A percentile compares a stretch with the other conserved stretches of the same genome.
These are phyloP conservation scores for Saturnispora diversa DNA, from an alignment of 805 yeast genomes.

Conservation along the genomic window DNA sequence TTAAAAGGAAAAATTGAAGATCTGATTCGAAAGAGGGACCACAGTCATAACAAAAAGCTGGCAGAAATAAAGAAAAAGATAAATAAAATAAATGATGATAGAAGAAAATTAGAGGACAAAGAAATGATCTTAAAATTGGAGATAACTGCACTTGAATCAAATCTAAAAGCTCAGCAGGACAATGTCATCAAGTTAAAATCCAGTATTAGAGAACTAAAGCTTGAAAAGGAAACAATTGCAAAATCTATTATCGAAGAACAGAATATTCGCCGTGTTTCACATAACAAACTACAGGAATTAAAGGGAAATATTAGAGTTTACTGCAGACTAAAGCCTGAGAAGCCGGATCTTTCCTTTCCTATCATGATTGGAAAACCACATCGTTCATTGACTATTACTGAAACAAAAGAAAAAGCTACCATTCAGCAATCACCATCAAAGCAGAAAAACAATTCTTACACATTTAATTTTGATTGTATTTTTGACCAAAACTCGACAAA, in stretches of 20 bases:
- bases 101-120: no score
- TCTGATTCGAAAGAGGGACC: no score
- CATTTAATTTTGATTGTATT: slow-evolving; percentile 70
- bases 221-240: slow-evolving; percentile 24
- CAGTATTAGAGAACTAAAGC: slow-evolving; percentile 5
- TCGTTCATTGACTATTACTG: slow-evolving; percentile 25
- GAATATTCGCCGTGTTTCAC: slow-evolving; percentile 47
- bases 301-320: slow-evolving; percentile 90
- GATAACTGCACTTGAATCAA: no score
- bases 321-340: slow-evolving; percentile 71
- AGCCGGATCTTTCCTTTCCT: slow-evolving; percentile 11
- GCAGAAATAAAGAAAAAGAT: no score
- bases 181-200: neutral
- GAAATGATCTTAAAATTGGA: no score
- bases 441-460: slow-evolving; percentile 21
- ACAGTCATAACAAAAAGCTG: no score
- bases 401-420: slow-evolving; percentile 14
- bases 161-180: no score
- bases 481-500: slow-evolving; percentile 52
- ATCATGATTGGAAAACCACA: slow-evolving; percentile 11
- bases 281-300: slow-evolving; percentile 70
- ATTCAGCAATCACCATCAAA: slow-evolving; percentile 5
- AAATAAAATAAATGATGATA: no score
- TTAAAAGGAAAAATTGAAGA: neutral
- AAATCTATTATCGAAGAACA: slow-evolving; percentile 25